Base-by-base conservation (phyloP, 768 basidiomycete species). In the Pulveroboletus sp. region DNA sequence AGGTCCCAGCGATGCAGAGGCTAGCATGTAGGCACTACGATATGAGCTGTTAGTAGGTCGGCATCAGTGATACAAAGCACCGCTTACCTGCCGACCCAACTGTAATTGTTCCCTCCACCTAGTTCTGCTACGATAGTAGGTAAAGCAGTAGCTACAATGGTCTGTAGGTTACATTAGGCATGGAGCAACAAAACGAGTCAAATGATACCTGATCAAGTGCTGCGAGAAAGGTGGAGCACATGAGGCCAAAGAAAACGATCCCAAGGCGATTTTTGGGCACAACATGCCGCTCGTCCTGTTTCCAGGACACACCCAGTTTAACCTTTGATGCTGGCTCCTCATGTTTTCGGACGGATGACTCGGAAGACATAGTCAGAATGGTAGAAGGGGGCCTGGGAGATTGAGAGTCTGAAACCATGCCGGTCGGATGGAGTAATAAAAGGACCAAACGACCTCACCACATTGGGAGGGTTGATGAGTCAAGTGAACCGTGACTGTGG, bases 81-180 rank as follows among this genome's bases (percentile, higher is more conserved):
- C n/a, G 29, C 57, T 13, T 44, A 73, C 73, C 68, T 75, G 37
- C 76, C 75, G 9, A 79, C 74, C 78, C 77, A 79, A 13, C 73
- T 68, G 51, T 79, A 79, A 7, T 73, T 71, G n/a, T 65, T 69
- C 1, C 71, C 73, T 4, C 73, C 74, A 16, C 74, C 72, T 2
- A 80, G 62, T 35, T 75, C 67, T 2, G 64, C 63, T 8, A 75
- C 73, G 27, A 79, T 78, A 2, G 77, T 78, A 2, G 79, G 78
- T 14, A 79, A 60, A 5, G 79, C 76, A 12, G 76, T 79, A 0
- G 77, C 67, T 4, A 77, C 75, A 41, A 76, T 73, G 8, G 73
- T 74, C 73, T 76, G 19, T 10, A 19, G 19, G 34, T 49, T 27
- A 49, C 13, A 12, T 3, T 4, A 20, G 17, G 26, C 3, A n/a